Conservation (phyloP, 257 asterid genomes). For the Cinchona pubescens region DNA sequence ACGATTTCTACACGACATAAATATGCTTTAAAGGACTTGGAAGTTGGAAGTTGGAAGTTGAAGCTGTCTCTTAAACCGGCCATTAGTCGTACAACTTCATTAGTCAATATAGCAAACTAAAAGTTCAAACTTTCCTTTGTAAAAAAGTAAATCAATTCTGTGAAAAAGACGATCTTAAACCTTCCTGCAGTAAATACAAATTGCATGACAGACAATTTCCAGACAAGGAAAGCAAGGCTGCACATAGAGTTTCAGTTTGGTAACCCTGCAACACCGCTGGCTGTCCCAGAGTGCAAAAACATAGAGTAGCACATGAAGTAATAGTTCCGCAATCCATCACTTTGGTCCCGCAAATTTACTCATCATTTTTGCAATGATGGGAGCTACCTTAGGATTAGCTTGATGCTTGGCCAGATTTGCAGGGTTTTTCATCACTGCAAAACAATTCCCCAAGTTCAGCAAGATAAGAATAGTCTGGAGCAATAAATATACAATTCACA, state of each 20-base stretch:
- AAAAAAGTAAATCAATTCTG: neutral
- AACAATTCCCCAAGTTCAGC: slow-evolving; percentile 2
- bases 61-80: too few species aligned
- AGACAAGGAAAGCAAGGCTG: neutral
- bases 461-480: too few species aligned
- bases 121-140: neutral
- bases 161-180: neutral
- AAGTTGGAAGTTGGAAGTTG: too few species aligned
- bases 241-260: neutral
- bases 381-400: slow-evolving; percentile 88
- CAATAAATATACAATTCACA: neutral
- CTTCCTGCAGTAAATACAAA: neutral
- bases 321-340: slow-evolving; percentile 9
- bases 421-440: slow-evolving; percentile 92
- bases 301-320: neutral
- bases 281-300: neutral
- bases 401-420: slow-evolving; percentile 91
- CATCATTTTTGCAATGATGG: slow-evolving; percentile 83
- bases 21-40: neutral
- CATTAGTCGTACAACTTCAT: neutral
- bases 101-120: neutral
- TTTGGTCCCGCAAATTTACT: slow-evolving; percentile 59
- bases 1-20: neutral
- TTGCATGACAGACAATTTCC: neutral
- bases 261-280: neutral